Evolutionary conservation across 208 protist genomes (phyloP).

Genomic region (Balamuthia mandrillaris): DNA sequence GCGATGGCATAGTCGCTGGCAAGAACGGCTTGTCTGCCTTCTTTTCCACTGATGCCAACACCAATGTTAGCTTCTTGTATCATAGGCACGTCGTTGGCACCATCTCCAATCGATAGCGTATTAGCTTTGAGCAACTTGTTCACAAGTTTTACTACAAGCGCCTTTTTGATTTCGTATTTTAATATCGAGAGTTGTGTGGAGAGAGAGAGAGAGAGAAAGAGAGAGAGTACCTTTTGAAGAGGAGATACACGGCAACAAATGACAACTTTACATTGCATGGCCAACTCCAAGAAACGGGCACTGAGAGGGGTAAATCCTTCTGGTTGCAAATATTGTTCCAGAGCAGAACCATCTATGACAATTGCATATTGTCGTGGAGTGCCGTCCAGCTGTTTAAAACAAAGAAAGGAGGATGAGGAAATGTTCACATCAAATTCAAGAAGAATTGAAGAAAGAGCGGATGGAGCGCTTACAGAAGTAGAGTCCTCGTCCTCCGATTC

Average conservation of each 20-base stretch:
- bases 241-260: slow-evolving; percentile 77
- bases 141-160: slow-evolving; percentile 62
- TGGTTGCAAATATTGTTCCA: background rate
- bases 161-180: background rate
- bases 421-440: no score
- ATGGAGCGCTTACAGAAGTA: no score
- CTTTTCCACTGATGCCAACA: slow-evolving; percentile 78
- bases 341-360: slow-evolving; percentile 4
- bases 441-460: no score
- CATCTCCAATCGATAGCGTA: slow-evolving; percentile 95
- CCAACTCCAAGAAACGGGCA: slow-evolving; percentile 52
- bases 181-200: background rate
- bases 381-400: no score
- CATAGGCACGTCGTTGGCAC: slow-evolving; percentile 97
- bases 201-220: background rate
- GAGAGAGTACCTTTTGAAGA: slow-evolving; percentile 62
- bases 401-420: no score
- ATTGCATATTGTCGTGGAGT: slow-evolving; percentile 2
- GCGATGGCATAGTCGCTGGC: slow-evolving; percentile 74
- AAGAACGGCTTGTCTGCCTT: slow-evolving; percentile 77
- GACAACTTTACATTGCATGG: slow-evolving; percentile 63
- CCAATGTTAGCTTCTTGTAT: slow-evolving; percentile 76
- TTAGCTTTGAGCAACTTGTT: slow-evolving; percentile 59
- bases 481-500: no score
- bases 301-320: slow-evolving; percentile 11